Percentiles rank a stretch among this genome's conserved stretches.
phyloP scores from a whole-genome alignment of 345 rosid species.

The Eucalyptus sp. region DNA sequence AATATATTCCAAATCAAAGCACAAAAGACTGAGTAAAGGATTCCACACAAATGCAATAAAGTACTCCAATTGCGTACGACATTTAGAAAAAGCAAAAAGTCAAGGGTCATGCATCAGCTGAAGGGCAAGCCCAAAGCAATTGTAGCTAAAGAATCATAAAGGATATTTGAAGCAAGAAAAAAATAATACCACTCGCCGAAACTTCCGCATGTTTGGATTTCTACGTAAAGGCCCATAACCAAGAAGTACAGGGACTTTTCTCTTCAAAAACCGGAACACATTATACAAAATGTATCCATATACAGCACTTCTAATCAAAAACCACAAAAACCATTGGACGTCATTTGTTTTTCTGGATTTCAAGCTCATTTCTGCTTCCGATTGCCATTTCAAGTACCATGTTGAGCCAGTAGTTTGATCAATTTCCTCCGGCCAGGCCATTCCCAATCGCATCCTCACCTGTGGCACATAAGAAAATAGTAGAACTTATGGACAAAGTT shows the following conservation, averaged over 20 bases:
- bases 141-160: background rate
- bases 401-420: conserved; percentile 66
- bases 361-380: conserved; percentile 61
- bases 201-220: conserved; percentile 63
- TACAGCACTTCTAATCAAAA: conserved; percentile 36
- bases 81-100: background rate
- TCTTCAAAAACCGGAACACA: conserved; percentile 54
- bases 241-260: conserved; percentile 57
- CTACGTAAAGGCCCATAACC: conserved; percentile 76
- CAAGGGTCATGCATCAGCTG: background rate
- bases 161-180: background rate
- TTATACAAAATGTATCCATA: conserved; percentile 59
- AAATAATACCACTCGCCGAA: conserved; percentile 62
- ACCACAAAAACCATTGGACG: conserved; percentile 58
- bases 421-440: conserved; percentile 90
- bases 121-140: background rate
- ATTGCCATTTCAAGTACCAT: conserved; percentile 85
- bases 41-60: background rate
- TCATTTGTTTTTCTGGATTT: conserved; percentile 48
- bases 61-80: background rate
- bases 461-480: conserved; percentile 7
- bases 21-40: background rate
- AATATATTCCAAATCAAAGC: background rate
- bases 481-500: background rate
- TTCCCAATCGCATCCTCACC: conserved; percentile 69